phyloP scores from a whole-genome alignment of 805 yeast species.

The Brettanomyces bruxellensis region DNA sequence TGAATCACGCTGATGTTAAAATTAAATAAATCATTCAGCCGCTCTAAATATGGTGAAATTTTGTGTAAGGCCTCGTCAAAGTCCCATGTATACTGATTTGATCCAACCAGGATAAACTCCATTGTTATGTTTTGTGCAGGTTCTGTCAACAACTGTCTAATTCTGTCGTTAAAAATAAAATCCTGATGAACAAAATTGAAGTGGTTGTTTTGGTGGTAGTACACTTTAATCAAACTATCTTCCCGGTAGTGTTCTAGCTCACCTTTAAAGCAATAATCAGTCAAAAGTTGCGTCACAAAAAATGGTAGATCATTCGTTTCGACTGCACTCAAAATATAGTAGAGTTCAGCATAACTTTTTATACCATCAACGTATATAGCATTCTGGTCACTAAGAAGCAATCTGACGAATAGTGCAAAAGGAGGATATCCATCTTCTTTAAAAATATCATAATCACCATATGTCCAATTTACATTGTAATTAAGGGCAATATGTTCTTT shows the following conservation, averaged over 20 bases:
- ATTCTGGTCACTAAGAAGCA: slow-evolving; percentile 13
- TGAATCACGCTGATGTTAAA: slow-evolving; percentile 1
- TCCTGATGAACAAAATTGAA: slow-evolving; percentile 8
- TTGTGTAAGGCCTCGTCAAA: slow-evolving; percentile 10
- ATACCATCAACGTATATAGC: slow-evolving; percentile 22
- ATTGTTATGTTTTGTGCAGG: neutral
- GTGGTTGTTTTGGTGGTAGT: neutral
- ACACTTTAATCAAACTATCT: slow-evolving; percentile 13
- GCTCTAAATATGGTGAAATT: slow-evolving; percentile 1
- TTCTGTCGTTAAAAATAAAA: slow-evolving; percentile 1
- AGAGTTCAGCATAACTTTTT: slow-evolving; percentile 19
- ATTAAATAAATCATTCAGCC: slow-evolving; percentile 2
- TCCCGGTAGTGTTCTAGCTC: slow-evolving; percentile 18
- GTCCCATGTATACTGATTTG: slow-evolving; percentile 9
- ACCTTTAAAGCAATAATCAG: slow-evolving; percentile 21
- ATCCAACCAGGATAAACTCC: slow-evolving; percentile 4
- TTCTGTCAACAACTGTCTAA: neutral
- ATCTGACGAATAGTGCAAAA: slow-evolving; percentile 12
- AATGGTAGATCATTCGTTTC: slow-evolving; percentile 44
- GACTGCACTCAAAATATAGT: slow-evolving; percentile 28
- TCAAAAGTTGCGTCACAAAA: slow-evolving; percentile 32
- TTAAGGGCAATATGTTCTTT: slow-evolving; percentile 11
- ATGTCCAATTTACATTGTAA: slow-evolving; percentile 14
- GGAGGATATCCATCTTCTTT: slow-evolving; percentile 1
- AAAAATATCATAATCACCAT: slow-evolving; percentile 7